Conservation (phyloP, 2,329 filamentous ascomycete species). For the Trichoderma koningiopsis region DNA sequence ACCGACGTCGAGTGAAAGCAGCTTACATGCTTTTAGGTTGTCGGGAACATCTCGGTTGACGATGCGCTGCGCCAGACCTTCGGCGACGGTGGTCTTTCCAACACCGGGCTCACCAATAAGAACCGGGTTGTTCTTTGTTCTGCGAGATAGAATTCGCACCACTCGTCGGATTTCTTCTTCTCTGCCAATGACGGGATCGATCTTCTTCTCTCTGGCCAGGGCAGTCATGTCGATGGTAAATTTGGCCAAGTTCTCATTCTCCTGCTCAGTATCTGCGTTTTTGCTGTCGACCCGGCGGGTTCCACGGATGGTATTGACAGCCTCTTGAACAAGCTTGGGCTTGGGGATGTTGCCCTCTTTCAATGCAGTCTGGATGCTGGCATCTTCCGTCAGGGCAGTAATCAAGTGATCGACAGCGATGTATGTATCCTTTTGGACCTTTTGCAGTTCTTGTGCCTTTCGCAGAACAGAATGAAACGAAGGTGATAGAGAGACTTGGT, state of each 20-base stretch:
- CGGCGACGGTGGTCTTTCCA: conserved; percentile 96
- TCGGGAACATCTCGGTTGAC: conserved; percentile 96
- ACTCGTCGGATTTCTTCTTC: conserved; percentile 95
- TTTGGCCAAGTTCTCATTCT: conserved; percentile 94
- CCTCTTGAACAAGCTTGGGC: conserved; percentile 83
- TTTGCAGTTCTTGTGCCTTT: conserved; percentile 84
- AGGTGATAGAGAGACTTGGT: conserved; percentile 80
- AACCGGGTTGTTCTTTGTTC: conserved; percentile 98
- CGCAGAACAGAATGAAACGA: conserved; percentile 80
- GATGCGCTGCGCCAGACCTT: conserved; percentile 92
- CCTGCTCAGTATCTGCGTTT: conserved; percentile 88
- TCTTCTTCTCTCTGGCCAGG: conserved; percentile 94
- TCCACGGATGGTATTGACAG: conserved; percentile 88
- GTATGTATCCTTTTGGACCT: conserved; percentile 95
- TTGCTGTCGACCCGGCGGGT: conserved; percentile 94
- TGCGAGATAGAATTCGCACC: conserved; percentile 84
- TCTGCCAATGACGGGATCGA: conserved; percentile 94
- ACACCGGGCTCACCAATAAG: conserved; percentile 98
- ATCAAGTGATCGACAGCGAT: conserved; percentile 96
- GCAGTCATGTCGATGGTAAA: conserved; percentile 99
- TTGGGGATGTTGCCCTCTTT: conserved; percentile 91
- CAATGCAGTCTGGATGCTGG: conserved; percentile 70
- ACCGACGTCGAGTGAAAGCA: conserved; percentile 93
- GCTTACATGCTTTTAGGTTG: conserved; percentile 88
- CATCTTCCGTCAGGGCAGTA: conserved; percentile 78